Base-by-base conservation (phyloP, 805 yeast species). In the Zygosaccharomyces kombuchaensis region DNA sequence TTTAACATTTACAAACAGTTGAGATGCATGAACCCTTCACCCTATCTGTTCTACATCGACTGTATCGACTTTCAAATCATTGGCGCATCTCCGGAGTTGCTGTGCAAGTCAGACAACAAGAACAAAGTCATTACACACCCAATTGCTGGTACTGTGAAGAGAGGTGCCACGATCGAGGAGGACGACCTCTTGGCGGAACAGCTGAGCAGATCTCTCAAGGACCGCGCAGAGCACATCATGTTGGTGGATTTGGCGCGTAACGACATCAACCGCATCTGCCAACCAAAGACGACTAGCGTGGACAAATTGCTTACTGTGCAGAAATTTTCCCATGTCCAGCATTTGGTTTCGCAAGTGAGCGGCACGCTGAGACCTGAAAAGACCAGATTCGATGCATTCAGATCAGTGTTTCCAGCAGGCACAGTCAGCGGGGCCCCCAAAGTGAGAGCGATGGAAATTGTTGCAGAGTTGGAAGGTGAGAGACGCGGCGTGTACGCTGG, bases 391-490 rank as follows among this genome's bases (percentile, higher is more conserved):
- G 99, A 93, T 70, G 99, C 99, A 0, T 89, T 93, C 70, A 79
- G 99, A 65, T 89, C 97, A 2, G 87, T 93, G 45, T 93, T 93
- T 81, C 99, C 99, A 16, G 99, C 99, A 1, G 99, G 99, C 36
- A 93, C 99, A 1, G 98, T 91, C 9, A 83, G 95, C 45, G 99
- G 99, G 32, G 98, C 99, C 2, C 99, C 99, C 45, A 93, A 93
- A 68, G 95, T 93, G 34, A 81, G 79, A 58, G 99, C 99, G 8
- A 93, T 93, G 98, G 95, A 90, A 67, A 73, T 93, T 36, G 88
- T 93, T 57, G 84, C 86, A 14, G 95, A 87, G 63, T 70, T 91
- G 39, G 99, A 93, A 63, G 76, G 79, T 50, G 98, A 91, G 63
- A 87, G 88, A 60, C 76, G 99, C 62, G 99, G 98, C 37, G 90